Base-by-base conservation (phyloP, 495 filamentous ascomycete genomes). In the Parachaetomium inaequale region DNA sequence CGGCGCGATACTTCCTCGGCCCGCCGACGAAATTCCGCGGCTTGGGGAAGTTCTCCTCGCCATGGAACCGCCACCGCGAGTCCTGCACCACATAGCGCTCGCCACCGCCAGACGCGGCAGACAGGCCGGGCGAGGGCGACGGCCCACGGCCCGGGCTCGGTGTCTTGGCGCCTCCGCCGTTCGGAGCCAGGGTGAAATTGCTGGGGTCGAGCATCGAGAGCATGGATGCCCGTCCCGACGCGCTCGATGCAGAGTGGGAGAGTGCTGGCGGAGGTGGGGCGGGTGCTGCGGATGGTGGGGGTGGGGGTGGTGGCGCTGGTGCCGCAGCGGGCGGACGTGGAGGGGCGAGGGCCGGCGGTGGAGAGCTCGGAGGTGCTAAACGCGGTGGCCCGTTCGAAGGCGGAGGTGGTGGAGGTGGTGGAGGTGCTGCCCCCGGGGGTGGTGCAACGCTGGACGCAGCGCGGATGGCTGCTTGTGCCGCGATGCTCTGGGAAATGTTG, bases 1-100 rank as follows among this genome's bases (percentile, higher is more conserved):
- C 94, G 28, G 93, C 94, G 43, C 93, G 81, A 75, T 98, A 98
- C 66, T 85, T 83, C 70, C 89, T 90, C 36, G 78, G 73, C 31
- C 80, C 85, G 3, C 90, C 89, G 8, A 78, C 72, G 69, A 94
- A 97, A 3, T 86, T 84, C 61, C 93, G 81, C 46, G 94, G 93
- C 68, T 90, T 93, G 2, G 94, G 92, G 21, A 98, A 78, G 63
- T 90, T 81, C 36, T 82, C 84, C 59, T 98, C 93, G 32, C 84
- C 80, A 66, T 91, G 85, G 72, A 97, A 98, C 67, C 87, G 90
- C 86, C 91, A 98, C 68, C 93, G 80, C 59, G 78, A 69, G 73
- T 98, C 93, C 50, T 95, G 85, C 47, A 98, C 85, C 3, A 79
- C 76, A 53, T 86, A 75, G 3, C 75, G 74, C 19, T 79, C 77